A percentile compares a stretch with the other conserved stretches of the same genome.
Evolutionary conservation across 257 asterid genomes (phyloP).

Genomic region (Jasminum sambac): DNA sequence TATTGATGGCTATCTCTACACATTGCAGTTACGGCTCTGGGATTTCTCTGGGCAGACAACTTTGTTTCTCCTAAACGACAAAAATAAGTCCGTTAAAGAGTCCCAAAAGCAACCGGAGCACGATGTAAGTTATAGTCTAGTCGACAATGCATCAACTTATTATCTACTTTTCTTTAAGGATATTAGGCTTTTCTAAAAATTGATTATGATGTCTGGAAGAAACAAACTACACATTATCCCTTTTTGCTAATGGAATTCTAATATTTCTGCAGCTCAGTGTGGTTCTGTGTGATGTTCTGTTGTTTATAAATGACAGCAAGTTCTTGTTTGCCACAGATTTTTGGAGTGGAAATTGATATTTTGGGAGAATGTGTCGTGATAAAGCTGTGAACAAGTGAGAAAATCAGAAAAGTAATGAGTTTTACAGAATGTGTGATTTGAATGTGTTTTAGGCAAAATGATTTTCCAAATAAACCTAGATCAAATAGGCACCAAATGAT

Average conservation of each 20-base stretch:
- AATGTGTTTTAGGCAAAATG: too few species aligned
- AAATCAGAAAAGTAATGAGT: too few species aligned
- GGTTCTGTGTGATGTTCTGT: constrained; percentile 19
- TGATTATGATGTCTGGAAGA: constrained; percentile 8
- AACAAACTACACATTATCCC: constrained; percentile 8
- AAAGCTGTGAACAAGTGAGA: too few species aligned
- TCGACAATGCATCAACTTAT: constrained; percentile 18
- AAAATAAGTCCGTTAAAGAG: constrained; percentile 62
- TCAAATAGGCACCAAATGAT: background rate
- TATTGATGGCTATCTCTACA: constrained; percentile 29
- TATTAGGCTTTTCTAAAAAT: constrained; percentile 18
- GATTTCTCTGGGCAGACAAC: constrained; percentile 89
- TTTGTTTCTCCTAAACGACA: constrained; percentile 63
- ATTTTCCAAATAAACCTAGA: background rate
- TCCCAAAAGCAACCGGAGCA: constrained; percentile 69
- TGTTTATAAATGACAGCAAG: constrained; percentile 13
- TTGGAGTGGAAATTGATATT: too few species aligned
- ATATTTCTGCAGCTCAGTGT: constrained; percentile 7
- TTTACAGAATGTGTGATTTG: too few species aligned
- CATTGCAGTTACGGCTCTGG: constrained; percentile 81
- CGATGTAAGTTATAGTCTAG: constrained; percentile 57
- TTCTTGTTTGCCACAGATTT: too few species aligned
- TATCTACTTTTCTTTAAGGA: constrained; percentile 17
- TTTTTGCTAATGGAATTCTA: constrained; percentile 11
- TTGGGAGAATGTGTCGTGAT: too few species aligned